These are phyloP conservation scores for Alternaria atra DNA, from an alignment of 2,329 filamentous ascomycete species.

Conservation along the genomic window DNA sequence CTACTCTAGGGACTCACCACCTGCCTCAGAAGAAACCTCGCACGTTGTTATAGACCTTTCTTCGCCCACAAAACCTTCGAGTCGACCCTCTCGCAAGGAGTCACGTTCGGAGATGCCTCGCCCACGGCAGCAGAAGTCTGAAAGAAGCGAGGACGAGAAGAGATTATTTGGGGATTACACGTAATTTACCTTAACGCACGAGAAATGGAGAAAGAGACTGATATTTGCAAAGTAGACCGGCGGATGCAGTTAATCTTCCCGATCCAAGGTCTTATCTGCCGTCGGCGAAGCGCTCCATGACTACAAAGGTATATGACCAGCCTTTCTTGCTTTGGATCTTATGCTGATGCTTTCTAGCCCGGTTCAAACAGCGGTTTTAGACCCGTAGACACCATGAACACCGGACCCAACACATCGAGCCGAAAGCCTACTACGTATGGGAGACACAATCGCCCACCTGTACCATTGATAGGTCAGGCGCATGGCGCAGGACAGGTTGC, in stretches of 20 bases:
- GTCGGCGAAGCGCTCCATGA: slow-evolving; percentile 4
- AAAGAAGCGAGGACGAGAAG: slow-evolving; percentile 22
- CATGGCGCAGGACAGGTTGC: slow-evolving; percentile 18
- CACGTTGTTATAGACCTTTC: slow-evolving; percentile 19
- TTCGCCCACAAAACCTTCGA: slow-evolving; percentile 14
- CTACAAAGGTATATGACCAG: slow-evolving; percentile 8
- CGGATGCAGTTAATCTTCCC: slow-evolving; percentile 29
- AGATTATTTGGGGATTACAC: slow-evolving; percentile 27
- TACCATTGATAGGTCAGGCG: slow-evolving; percentile 12
- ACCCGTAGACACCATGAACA: slow-evolving; percentile 25
- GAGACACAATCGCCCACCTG: slow-evolving; percentile 9
- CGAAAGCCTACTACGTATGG: slow-evolving; percentile 24
- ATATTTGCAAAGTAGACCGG: slow-evolving; percentile 22
- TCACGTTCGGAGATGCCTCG: neutral
- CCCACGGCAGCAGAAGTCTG: neutral
- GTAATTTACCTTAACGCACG: slow-evolving; percentile 14
- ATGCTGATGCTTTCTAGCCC: slow-evolving; percentile 26
- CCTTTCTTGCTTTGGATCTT: neutral
- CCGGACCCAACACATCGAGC: slow-evolving; percentile 1
- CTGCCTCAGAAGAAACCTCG: slow-evolving; percentile 4
- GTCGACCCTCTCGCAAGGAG: neutral
- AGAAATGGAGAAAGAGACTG: slow-evolving; percentile 8
- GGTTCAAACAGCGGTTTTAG: slow-evolving; percentile 18
- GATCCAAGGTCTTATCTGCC: slow-evolving; percentile 21
- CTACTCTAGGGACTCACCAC: slow-evolving; percentile 8